Base-by-base conservation (phyloP, 495 filamentous ascomycete species). In the Neurospora sp. region DNA sequence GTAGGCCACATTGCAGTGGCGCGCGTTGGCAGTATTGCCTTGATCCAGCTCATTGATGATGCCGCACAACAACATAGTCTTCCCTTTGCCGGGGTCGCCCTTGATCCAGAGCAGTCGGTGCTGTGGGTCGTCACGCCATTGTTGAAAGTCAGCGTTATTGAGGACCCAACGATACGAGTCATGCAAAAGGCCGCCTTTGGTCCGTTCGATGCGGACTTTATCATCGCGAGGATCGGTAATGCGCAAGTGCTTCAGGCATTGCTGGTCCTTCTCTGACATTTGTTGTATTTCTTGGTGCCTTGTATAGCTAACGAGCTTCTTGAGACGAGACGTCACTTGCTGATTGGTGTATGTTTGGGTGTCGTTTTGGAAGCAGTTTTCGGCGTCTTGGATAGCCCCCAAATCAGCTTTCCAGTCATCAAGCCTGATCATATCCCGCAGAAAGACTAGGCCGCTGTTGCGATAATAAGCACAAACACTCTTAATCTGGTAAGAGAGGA, bases 1-100 rank as follows among this genome's bases (percentile, higher is more conserved):
- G 76, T 81, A 87, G 4, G 80, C 81, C 9, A 87, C 66, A 34
- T 34, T 39, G 39, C 21, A 15, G 5, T 66, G 17, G 48, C 31
- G 28, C 2, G 40, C 62, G 37, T 69, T 31, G 59, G 15, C n/a
- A 13, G 10, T 19, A 6, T 39, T 70, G 0, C 3, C 0, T 40
- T 40, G 4, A 40, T 40, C 39, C 24, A 86, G 72, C 19, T 85
- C 77, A 24, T 85, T 73, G 34, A 85, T 83, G 39, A 86, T 83
- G 4, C 83, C 82, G 36, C 77, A 83, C 13, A 88, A 71, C 0
- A 87, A 77, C 84, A 37, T 37, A 37, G 36, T 37, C 36, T 37
- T 37, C 36, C 5, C 36, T 37, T 37, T 37, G 7, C 36, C 36
- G 36, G 36, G 36, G 39, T 39, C 37, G 9, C 37, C 37, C 37